Evolutionary conservation across 768 basidiomycete genomes (phyloP).

Genomic region (Mycena crocata): DNA sequence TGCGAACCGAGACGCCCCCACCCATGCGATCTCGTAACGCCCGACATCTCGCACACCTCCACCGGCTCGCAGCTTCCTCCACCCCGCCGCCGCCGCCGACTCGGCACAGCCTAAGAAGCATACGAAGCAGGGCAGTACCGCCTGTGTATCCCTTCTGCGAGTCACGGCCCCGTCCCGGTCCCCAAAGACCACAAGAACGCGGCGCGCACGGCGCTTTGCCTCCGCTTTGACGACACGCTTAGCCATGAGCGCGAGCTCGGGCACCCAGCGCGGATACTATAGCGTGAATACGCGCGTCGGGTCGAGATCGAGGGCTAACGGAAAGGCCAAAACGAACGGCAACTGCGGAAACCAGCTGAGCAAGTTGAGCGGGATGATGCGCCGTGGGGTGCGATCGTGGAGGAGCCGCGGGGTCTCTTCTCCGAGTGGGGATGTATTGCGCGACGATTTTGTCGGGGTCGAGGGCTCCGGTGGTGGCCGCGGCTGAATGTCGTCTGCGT

Average conservation of each 20-base stretch:
- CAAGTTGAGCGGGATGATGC: too few species aligned
- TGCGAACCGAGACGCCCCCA: too few species aligned
- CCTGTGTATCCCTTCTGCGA: too few species aligned
- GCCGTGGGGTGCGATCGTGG: constrained; percentile 45
- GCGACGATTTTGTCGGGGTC: constrained; percentile 51
- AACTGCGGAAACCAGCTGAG: constrained; percentile 22
- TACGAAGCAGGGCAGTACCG: too few species aligned
- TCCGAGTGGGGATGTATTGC: constrained; percentile 21
- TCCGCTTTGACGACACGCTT: constrained; percentile 74
- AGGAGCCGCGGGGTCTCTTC: constrained; percentile 43
- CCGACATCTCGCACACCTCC: too few species aligned
- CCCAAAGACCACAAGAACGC: too few species aligned
- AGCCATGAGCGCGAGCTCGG: constrained; percentile 75
- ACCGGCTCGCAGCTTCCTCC: too few species aligned
- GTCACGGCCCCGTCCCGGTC: too few species aligned
- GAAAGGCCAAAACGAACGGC: constrained; percentile 1
- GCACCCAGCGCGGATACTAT: constrained; percentile 81
- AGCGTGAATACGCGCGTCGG: constrained; percentile 67
- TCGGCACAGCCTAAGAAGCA: too few species aligned
- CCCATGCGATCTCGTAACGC: too few species aligned
- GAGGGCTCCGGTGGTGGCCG: constrained; percentile 32
- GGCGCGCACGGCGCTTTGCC: constrained; percentile 62
- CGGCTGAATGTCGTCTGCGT: constrained; percentile 46
- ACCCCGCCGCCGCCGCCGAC: too few species aligned
- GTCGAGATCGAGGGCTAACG: too few species aligned